These are phyloP conservation scores for Beauveria varroae DNA, from an alignment of 2,329 filamentous ascomycete species.

Conservation along the genomic window DNA sequence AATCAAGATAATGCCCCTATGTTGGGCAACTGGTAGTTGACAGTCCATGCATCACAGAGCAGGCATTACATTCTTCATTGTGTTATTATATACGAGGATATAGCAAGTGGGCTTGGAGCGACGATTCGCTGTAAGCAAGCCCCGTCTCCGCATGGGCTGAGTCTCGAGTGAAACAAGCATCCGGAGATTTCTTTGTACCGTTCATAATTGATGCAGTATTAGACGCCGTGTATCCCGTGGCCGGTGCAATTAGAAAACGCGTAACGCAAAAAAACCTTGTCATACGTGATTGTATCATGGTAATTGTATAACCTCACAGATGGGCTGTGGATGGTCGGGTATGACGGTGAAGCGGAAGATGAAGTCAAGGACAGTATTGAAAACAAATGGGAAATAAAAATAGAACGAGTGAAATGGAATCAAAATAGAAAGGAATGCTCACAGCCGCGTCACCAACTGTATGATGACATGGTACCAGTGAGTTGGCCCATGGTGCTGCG, in stretches of 20 bases:
- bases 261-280: neutral
- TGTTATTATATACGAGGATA: constrained; percentile 4
- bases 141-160: constrained; percentile 8
- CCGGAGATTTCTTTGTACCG: constrained; percentile 1
- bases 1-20: neutral
- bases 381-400: no score
- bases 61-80: neutral
- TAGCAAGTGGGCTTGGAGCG: neutral
- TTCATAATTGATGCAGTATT: neutral
- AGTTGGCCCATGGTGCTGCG: neutral
- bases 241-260: constrained; percentile 1
- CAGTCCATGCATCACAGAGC: neutral
- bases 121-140: neutral
- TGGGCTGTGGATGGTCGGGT: neutral
- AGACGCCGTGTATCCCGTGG: neutral
- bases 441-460: neutral
- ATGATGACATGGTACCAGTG: neutral
- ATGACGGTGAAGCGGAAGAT: neutral
- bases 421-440: no score
- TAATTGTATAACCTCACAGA: constrained; percentile 4
- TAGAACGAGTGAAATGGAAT: no score
- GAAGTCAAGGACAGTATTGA: neutral
- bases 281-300: constrained; percentile 1
- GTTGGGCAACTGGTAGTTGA: neutral
- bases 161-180: constrained; percentile 10